A percentile compares a stretch with the other conserved stretches of the same genome.
These are phyloP conservation scores for Oryza rufipogon DNA, from an alignment of 176 grass and related monocot species.

Conservation along the genomic window DNA sequence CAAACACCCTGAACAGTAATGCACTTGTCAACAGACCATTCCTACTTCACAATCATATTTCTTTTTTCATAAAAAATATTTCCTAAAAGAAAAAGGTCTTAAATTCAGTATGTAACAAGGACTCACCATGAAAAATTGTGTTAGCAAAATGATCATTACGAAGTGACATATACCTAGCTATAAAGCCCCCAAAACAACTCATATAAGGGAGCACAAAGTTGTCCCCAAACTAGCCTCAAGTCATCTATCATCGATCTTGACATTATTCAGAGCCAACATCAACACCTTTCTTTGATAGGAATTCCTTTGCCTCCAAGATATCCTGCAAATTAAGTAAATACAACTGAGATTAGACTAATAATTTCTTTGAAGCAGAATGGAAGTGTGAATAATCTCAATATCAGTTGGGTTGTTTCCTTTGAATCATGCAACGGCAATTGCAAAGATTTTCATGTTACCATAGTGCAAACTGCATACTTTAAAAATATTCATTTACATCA, in stretches of 20 bases:
- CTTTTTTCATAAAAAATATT: not conserved
- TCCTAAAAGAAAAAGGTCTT: not conserved
- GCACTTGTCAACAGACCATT: conserved; percentile 16
- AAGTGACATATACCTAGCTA: conserved; percentile 14
- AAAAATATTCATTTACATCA: not conserved
- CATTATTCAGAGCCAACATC: conserved; percentile 63
- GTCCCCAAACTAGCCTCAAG: not conserved
- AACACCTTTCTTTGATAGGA: conserved; percentile 66
- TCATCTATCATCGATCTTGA: not conserved
- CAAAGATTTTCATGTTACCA: not conserved
- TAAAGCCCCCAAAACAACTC: not conserved
- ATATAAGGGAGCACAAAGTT: not conserved
- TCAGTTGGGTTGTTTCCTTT: not conserved
- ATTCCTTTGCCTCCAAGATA: conserved; percentile 80
- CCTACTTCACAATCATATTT: not conserved
- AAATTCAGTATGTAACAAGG: not conserved
- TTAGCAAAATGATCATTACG: not conserved
- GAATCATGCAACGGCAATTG: no score
- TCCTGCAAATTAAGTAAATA: conserved; percentile 48
- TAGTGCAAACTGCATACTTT: not conserved
- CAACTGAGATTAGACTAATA: not conserved
- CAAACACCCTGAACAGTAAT: not conserved
- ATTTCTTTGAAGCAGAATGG: not conserved
- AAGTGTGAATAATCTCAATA: not conserved
- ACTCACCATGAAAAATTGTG: conserved; percentile 21